Percentiles rank a stretch among this genome's conserved stretches.
These are phyloP conservation scores for Candida buenavistaensis DNA, from an alignment of 1,139 yeast species.

Conservation along the genomic window DNA sequence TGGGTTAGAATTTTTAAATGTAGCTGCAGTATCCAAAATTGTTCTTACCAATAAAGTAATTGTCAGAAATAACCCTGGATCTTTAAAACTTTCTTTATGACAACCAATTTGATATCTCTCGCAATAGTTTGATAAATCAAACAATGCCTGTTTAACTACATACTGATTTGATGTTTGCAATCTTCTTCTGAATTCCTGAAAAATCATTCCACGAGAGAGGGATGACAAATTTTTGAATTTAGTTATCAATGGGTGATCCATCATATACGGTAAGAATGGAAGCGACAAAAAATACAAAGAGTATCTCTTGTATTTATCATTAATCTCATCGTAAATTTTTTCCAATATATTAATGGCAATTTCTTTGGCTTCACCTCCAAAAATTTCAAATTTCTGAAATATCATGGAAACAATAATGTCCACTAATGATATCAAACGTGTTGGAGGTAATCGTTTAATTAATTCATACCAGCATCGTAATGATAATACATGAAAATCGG, in stretches of 20 bases:
- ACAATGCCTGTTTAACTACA: constrained; percentile 76
- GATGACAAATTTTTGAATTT: constrained; percentile 26
- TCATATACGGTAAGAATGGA: constrained; percentile 45
- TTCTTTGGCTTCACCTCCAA: constrained; percentile 47
- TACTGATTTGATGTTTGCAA: constrained; percentile 68
- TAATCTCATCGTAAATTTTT: constrained; percentile 36
- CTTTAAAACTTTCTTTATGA: constrained; percentile 38
- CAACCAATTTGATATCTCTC: constrained; percentile 48
- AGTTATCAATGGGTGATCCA: constrained; percentile 19
- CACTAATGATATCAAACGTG: constrained; percentile 50
- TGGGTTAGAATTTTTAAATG: constrained; percentile 50
- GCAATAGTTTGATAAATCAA: constrained; percentile 60
- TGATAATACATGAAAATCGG: constrained; percentile 61
- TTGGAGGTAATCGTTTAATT: constrained; percentile 49
- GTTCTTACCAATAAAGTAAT: constrained; percentile 52
- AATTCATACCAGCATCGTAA: constrained; percentile 68
- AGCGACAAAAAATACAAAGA: constrained; percentile 51
- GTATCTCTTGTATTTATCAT: constrained; percentile 37
- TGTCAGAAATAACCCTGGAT: constrained; percentile 28
- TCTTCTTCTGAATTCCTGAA: constrained; percentile 56
- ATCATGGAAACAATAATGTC: constrained; percentile 47
- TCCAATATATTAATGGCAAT: constrained; percentile 49
- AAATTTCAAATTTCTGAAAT: constrained; percentile 62
- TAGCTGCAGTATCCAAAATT: constrained; percentile 59
- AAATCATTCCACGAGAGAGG: constrained; percentile 29